Evolutionary conservation across 2,329 filamentous ascomycete genomes (phyloP), one percentile per base, ranked within the genome.

Genomic region (Fusarium drepaniforme): DNA sequence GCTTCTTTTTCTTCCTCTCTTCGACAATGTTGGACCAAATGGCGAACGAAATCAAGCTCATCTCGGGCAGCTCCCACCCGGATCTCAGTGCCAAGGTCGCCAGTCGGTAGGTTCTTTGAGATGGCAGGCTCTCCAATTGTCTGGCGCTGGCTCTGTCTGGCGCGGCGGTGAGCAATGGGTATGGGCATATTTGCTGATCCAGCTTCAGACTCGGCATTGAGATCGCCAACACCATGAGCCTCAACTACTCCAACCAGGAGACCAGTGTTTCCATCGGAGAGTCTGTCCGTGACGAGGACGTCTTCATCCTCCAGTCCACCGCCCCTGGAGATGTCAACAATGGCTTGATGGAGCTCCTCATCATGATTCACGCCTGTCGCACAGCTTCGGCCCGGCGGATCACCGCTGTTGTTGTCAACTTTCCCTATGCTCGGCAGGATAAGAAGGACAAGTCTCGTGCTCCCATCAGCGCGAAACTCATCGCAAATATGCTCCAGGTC

Each of bases 261-360:
- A 96, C 93, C 62, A 94, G 93, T 77, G 95, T 98, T 68, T 98
- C 95, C 23, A 97, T 98, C 79, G 96, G 96, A 82, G 96, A 98
- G 87, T 97, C 94, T 74, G 96, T 98, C 66, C 91, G 96, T 85
- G 96, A 98, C 83, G 96, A 98, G 89, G 96, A 98, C 90, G 96
- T 98, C 81, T 98, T 98, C 87, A 97, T 98, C 80, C 89, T 98
- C 71, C 96, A 98, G 85, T 98, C 96, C 28, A 98, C 97, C 58
- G 93, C 94, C 46, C 96, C 96, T 3, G 96, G 96, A 82, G 96
- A 98, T 82, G 97, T 98, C 86, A 99, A 99, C 85, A 96, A 98
- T 83, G 95, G 95, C 60, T 90, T 99, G 70, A 98, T 99, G 96
- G 96, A 99, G 85, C 90, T 98, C 42, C 90, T 98, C 77, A 98